A percentile compares a stretch with the other conserved stretches of the same genome.
phyloP scores from a whole-genome alignment of 1,284 basidiomycete genomes.

The Microstroma glucosiphilum region DNA sequence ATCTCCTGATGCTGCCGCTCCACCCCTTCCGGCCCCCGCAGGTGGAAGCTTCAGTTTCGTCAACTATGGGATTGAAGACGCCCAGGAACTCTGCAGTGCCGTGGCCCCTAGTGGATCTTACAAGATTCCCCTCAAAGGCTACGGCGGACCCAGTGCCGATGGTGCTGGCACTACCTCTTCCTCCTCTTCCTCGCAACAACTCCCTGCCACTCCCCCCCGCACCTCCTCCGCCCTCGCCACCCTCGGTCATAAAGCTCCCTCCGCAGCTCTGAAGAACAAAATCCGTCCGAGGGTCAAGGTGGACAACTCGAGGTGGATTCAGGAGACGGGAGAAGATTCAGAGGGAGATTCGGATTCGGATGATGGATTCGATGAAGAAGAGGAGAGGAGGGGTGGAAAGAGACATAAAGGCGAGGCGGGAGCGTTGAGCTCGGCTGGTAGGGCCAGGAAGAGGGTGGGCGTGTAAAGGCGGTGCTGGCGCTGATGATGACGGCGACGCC shows the following conservation, averaged over 20 bases:
- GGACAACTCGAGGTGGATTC: neutral
- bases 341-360: constrained; percentile 59
- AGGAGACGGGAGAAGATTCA: constrained; percentile 51
- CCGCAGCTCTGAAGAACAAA: neutral
- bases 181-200: neutral
- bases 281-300: neutral
- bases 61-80: constrained; percentile 48
- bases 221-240: no score
- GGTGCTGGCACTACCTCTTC: neutral
- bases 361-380: constrained; percentile 56
- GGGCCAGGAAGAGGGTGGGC: neutral
- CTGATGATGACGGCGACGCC: no score
- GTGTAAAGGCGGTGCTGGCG: neutral
- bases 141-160: constrained; percentile 10
- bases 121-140: constrained; percentile 41
- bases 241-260: neutral
- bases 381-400: no score
- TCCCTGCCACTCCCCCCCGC: neutral
- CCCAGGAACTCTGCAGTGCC: constrained; percentile 46
- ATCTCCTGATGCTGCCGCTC: neutral
- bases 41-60: constrained; percentile 30
- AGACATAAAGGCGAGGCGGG: constrained; percentile 53
- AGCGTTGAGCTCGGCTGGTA: constrained; percentile 61
- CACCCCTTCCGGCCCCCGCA: neutral
- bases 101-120: constrained; percentile 44